These are phyloP conservation scores for Anthostomella pinea DNA, from an alignment of 2,329 filamentous ascomycete species.

Conservation along the genomic window DNA sequence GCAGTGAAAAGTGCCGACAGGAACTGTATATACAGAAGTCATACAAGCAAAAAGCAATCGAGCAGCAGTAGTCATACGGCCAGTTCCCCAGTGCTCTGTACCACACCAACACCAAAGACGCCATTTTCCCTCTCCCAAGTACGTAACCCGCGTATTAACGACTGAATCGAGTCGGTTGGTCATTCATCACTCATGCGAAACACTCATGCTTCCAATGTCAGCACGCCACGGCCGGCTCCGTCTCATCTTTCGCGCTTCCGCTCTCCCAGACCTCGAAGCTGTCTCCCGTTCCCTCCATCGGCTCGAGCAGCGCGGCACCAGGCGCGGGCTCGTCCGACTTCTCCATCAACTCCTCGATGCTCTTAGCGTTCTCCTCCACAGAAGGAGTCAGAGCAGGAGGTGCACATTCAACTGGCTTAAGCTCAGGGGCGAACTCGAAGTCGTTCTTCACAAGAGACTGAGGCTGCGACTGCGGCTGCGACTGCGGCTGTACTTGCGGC, in stretches of 20 bases:
- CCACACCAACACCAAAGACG: conserved; percentile 7
- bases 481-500: neutral
- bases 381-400: conserved; percentile 5
- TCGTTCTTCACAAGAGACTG: conserved; percentile 12
- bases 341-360: conserved; percentile 39
- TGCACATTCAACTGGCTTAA: conserved; percentile 31
- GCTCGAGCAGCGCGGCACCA: conserved; percentile 48
- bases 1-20: conserved; percentile 6
- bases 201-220: conserved; percentile 12
- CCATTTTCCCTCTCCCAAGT: conserved; percentile 8
- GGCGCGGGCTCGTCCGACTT: conserved; percentile 35
- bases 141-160: conserved; percentile 16
- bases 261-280: conserved; percentile 71
- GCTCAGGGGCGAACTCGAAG: conserved; percentile 27
- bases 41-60: conserved; percentile 4
- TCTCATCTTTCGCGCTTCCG: conserved; percentile 59
- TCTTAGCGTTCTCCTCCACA: conserved; percentile 22
- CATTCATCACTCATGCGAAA: neutral
- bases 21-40: conserved; percentile 18
- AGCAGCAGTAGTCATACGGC: too few relatives aligned
- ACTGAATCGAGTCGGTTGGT: conserved; percentile 7
- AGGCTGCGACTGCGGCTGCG: conserved; percentile 12
- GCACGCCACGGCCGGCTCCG: conserved; percentile 32
- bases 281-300: conserved; percentile 58
- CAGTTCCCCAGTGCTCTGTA: neutral